Conservation (phyloP, 805 yeast species). For the Barnettozyma vustinii region DNA sequence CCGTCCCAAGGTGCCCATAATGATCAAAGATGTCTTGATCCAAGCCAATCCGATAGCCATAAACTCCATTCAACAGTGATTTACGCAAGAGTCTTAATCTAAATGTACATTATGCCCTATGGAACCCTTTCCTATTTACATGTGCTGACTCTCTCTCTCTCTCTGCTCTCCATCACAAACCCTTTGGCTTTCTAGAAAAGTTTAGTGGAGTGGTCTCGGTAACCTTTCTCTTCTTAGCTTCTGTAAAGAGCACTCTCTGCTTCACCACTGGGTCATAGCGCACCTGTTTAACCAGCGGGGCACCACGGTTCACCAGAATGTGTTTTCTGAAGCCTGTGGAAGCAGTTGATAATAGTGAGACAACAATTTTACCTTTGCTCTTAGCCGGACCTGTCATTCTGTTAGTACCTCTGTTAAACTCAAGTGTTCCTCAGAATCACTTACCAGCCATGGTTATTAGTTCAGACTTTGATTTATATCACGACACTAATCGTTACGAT, state of each 20-base stretch:
- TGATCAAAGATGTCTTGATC: constrained; percentile 29
- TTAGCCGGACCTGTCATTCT: constrained; percentile 44
- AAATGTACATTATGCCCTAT: constrained; percentile 4
- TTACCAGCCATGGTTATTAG: constrained; percentile 10
- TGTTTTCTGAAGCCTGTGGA: constrained; percentile 84
- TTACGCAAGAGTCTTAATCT: neutral
- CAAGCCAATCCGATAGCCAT: constrained; percentile 41
- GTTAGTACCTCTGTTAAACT: neutral
- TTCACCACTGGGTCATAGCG: constrained; percentile 84
- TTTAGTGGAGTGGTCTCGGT: constrained; percentile 37
- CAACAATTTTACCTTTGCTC: constrained; percentile 66
- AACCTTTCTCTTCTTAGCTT: constrained; percentile 80
- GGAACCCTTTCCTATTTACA: constrained; percentile 6
- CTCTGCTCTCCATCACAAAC: constrained; percentile 8
- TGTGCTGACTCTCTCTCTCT: neutral
- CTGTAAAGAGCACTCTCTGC: constrained; percentile 88
- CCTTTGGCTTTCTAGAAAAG: constrained; percentile 37
- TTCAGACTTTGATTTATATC: neutral
- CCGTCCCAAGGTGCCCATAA: constrained; percentile 29
- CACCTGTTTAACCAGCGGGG: constrained; percentile 73
- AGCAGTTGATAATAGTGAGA: constrained; percentile 84
- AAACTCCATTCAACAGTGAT: neutral
- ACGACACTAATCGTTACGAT: neutral
- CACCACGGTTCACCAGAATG: constrained; percentile 73
- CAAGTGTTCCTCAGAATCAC: neutral